A percentile compares a stretch with the other conserved stretches of the same genome.
phyloP scores from a whole-genome alignment of 371 early-diverging fungal species.

The Mortierella sp. region DNA sequence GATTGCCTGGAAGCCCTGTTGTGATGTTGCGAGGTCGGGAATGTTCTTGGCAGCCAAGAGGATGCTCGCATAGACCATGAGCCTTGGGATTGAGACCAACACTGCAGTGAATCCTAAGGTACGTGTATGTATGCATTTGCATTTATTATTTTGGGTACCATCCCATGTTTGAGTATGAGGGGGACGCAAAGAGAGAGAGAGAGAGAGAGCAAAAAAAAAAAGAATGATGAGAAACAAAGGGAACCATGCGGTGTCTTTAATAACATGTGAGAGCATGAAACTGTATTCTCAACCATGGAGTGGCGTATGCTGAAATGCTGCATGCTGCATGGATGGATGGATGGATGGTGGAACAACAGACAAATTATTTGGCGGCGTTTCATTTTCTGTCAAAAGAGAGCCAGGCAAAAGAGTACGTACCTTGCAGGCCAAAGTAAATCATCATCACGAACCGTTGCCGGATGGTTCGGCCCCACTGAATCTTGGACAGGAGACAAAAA shows the following conservation, averaged over 20 bases:
- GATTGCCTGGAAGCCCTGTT: slow-evolving; percentile 14
- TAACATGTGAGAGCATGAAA: slow-evolving; percentile 8
- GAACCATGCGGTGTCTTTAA: not conserved
- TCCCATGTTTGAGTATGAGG: too few relatives aligned
- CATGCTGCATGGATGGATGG: not conserved
- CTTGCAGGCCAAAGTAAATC: slow-evolving; percentile 51
- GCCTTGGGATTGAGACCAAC: slow-evolving; percentile 34
- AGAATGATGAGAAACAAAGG: not conserved
- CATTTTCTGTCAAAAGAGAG: slow-evolving; percentile 4
- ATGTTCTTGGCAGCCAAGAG: slow-evolving; percentile 19
- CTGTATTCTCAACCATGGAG: not conserved
- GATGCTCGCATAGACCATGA: slow-evolving; percentile 29
- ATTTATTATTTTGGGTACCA: too few relatives aligned
- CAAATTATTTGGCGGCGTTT: not conserved
- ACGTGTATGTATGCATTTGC: not conserved
- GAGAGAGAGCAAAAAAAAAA: not conserved
- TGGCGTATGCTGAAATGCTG: too few relatives aligned
- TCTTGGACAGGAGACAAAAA: slow-evolving; percentile 38
- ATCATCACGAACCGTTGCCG: slow-evolving; percentile 35
- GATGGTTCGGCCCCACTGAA: slow-evolving; percentile 34
- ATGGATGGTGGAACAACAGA: not conserved
- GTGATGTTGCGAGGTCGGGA: slow-evolving; percentile 24
- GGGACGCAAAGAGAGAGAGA: too few relatives aligned
- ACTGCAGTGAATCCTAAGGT: slow-evolving; percentile 30
- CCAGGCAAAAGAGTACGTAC: slow-evolving; percentile 22